Evolutionary conservation across 1,284 basidiomycete species (phyloP), one percentile per base, ranked within the genome.

Genomic region (Vanrija sp.): DNA sequence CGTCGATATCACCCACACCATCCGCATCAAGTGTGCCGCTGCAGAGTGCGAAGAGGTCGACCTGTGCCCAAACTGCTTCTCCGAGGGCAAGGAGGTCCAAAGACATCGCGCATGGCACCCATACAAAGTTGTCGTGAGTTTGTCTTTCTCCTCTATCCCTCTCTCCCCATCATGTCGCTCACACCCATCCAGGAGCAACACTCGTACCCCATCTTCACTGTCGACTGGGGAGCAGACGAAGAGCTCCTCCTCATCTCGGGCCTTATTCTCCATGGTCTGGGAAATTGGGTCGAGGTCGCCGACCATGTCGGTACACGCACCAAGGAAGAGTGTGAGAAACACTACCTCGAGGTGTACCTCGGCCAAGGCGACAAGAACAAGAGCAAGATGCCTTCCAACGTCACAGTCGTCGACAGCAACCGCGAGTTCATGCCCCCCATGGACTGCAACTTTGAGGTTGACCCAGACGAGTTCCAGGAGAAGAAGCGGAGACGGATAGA

Each of bases 181-280:
- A 51, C 16, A 5, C 19, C 42, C 12, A 14, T 12, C 10, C 73
- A 97, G 90, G 93, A 96, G 79, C 84, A 96, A 67, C 90, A 95
- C 72, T 91, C 92, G 8, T 92, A 95, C 73, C 95, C 95, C 5
- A 96, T 98, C 68, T 96, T 97, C 68, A 84, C 86, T 14, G 86
- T 89, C 58, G 92, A 96, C 71, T 98, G 95, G 95, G 95, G 94
- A 38, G 96, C 94, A 9, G 95, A 98, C 77, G 95, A 98, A 87
- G 96, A 98, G 74, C 80, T 98, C 2, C 80, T 97, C 10, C 81
- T 98, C 34, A 82, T 98, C 50, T 92, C 96, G 57, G 96, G 93
- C 10, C 86, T 94, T 53, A 84, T 90, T 29, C 82, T 85, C 38
- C 90, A 93, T 68, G 95, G 95, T 1, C 77, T 98, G 21, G 96